A percentile compares a stretch with the other conserved stretches of the same genome.
These are phyloP conservation scores for Corylus americana DNA, from an alignment of 306 rosid genomes.

Conservation along the genomic window DNA sequence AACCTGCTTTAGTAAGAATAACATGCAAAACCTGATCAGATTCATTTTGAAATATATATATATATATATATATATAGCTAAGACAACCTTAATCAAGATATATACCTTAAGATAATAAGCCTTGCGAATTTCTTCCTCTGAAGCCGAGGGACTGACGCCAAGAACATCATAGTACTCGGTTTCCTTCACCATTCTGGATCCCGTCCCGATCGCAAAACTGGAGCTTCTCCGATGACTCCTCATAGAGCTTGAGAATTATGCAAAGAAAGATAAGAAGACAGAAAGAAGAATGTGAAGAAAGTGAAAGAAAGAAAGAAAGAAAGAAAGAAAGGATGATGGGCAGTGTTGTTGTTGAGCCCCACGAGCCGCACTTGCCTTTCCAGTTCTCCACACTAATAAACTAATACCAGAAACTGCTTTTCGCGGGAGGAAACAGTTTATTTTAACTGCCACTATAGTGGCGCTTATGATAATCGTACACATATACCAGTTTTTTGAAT, in stretches of 20 bases:
- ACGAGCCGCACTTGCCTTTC: conserved; percentile 49
- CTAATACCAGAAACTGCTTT: conserved; percentile 46
- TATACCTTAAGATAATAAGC: conserved; percentile 87
- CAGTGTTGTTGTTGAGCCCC: conserved; percentile 20
- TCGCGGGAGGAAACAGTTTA: conserved; percentile 63
- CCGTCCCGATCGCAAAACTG: background rate
- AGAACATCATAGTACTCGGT: conserved; percentile 84
- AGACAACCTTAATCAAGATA: background rate
- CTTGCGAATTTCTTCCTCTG: conserved; percentile 81
- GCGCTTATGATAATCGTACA: conserved; percentile 21
- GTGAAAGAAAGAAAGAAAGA: conserved; percentile 21
- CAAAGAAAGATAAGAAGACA: background rate
- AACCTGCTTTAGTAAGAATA: background rate
- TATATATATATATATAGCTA: background rate
- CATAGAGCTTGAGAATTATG: conserved; percentile 3
- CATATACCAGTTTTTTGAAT: background rate
- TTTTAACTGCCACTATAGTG: conserved; percentile 43
- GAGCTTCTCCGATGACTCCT: background rate
- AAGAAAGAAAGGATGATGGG: conserved; percentile 12
- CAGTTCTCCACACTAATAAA: conserved; percentile 57
- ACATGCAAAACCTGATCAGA: too few relatives aligned
- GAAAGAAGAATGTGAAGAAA: conserved; percentile 1
- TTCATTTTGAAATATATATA: too few relatives aligned
- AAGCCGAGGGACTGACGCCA: conserved; percentile 61
- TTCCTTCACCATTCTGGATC: conserved; percentile 64